Evolutionary conservation across 1,284 basidiomycete genomes (phyloP).

Genomic region (Gomphus bonarii): DNA sequence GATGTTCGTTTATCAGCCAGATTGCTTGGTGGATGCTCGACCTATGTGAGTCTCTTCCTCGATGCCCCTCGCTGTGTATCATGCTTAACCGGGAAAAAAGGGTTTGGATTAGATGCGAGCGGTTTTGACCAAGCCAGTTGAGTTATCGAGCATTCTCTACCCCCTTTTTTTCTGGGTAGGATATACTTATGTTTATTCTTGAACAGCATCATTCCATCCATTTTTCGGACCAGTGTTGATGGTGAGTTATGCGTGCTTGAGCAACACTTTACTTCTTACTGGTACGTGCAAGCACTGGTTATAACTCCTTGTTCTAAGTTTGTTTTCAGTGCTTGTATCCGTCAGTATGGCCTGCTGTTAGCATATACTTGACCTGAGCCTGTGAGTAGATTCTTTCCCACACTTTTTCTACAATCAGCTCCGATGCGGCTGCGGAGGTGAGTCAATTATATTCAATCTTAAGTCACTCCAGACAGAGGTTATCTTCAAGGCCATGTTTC

Average conservation of each 20-base stretch:
- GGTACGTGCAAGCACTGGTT: conserved; percentile 28
- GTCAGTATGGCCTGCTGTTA: conserved; percentile 32
- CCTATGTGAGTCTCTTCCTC: conserved; percentile 33
- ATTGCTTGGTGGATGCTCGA: conserved; percentile 89
- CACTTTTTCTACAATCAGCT: conserved; percentile 85
- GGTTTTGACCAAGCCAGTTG: conserved; percentile 71
- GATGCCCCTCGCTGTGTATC: neutral
- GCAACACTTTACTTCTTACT: conserved; percentile 78
- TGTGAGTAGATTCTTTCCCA: conserved; percentile 75
- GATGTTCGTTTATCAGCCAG: conserved; percentile 30
- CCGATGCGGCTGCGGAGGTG: conserved; percentile 87
- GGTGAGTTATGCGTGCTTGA: conserved; percentile 79
- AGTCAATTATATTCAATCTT: conserved; percentile 1
- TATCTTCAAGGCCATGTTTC: conserved; percentile 70
- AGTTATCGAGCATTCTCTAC: conserved; percentile 18
- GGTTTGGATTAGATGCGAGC: conserved; percentile 81
- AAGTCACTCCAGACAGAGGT: neutral
- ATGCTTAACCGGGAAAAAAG: conserved; percentile 14
- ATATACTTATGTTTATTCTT: neutral
- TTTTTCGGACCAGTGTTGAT: conserved; percentile 81
- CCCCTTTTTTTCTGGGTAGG: neutral
- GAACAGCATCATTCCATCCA: conserved; percentile 63
- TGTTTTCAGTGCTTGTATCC: conserved; percentile 59
- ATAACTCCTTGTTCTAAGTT: conserved; percentile 6
- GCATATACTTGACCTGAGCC: conserved; percentile 14